Base-by-base conservation (phyloP, 1,139 yeast species). In the Taphrina deformans region DNA sequence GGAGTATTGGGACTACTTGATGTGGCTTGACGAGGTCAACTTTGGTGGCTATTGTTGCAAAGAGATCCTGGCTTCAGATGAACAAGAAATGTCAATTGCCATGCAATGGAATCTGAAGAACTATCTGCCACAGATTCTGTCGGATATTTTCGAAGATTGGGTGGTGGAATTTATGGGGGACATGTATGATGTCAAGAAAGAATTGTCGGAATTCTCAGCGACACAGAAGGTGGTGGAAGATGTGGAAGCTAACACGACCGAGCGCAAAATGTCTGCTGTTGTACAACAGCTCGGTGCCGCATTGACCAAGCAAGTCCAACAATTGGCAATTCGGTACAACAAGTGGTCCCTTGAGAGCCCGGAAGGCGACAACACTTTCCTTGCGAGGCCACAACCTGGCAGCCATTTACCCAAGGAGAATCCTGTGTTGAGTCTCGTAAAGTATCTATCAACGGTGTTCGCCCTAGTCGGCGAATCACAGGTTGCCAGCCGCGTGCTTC, bases 11-110 rank as follows among this genome's bases (percentile, higher is more conserved):
- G 97, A 93, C 74, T 73, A 88, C 18, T 78, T 95, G 68, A 78
- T 93, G 2, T 95, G 99, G 98, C 89, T 92, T 96, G 97, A 95
- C 74, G 86, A 87, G 71, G 85, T 83, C 71, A 95, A 95, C 72
- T 91, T 80, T 75, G 89, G 96, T 51, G 99, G 99, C 3, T 80
- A 91, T 66, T 52, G 59, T 44, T 38, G 52, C n/a, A 52, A 44
- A 18, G 65, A 52, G 16, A 45, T 55, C 10, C 10, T 44, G 33
- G 40, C 45, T 24, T 23, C 59, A 5, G 59, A 51, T 2, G 59
- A 45, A n/a, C 55, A 52, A 18, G 52, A 52, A 14, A 52, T 31
- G 46, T 31, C 79, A 79, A 29, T 86, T 87, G 1, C 80, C 81
- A 86, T 88, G 65, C 81, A 84, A 62, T 95, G 99, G 99, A 95